These are phyloP conservation scores for Plectosphaerella sp. DNA, from an alignment of 2,329 filamentous ascomycete genomes.

Conservation along the genomic window DNA sequence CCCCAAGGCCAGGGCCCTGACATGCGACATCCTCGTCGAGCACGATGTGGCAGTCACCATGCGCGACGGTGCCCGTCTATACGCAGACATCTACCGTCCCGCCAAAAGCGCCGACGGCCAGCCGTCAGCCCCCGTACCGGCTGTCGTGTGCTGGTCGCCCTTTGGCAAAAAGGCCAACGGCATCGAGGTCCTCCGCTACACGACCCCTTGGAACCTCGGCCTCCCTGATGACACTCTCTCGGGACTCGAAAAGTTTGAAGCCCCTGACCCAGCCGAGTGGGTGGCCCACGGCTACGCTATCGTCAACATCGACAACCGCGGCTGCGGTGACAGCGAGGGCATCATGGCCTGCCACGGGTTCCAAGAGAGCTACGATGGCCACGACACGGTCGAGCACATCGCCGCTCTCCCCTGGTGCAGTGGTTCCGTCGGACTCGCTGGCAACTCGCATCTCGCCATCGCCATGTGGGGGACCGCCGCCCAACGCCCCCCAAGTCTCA, in stretches of 20 bases:
- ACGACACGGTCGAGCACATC: conserved; percentile 18
- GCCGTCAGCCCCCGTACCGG: conserved; percentile 23
- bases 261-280: conserved; percentile 23
- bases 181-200: conserved; percentile 28
- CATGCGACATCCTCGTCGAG: conserved; percentile 29
- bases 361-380: conserved; percentile 17
- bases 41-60: conserved; percentile 35
- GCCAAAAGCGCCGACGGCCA: conserved; percentile 19
- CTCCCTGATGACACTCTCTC: conserved; percentile 18
- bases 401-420: conserved; percentile 17
- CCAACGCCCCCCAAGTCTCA: conserved; percentile 9
- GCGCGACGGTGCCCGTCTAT: conserved; percentile 35
- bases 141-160: conserved; percentile 36
- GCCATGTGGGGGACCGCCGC: conserved; percentile 18
- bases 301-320: conserved; percentile 23
- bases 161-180: conserved; percentile 40
- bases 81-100: conserved; percentile 39
- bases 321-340: conserved; percentile 18
- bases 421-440: conserved; percentile 19
- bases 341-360: conserved; percentile 16
- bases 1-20: too few relatives aligned
- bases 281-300: conserved; percentile 20
- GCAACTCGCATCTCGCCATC: conserved; percentile 20
- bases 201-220: conserved; percentile 31
- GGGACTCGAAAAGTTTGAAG: conserved; percentile 22